Percentiles rank a stretch among this genome's conserved stretches.
Conservation (phyloP, 805 yeast genomes). For the Candida ulmi region DNA sequence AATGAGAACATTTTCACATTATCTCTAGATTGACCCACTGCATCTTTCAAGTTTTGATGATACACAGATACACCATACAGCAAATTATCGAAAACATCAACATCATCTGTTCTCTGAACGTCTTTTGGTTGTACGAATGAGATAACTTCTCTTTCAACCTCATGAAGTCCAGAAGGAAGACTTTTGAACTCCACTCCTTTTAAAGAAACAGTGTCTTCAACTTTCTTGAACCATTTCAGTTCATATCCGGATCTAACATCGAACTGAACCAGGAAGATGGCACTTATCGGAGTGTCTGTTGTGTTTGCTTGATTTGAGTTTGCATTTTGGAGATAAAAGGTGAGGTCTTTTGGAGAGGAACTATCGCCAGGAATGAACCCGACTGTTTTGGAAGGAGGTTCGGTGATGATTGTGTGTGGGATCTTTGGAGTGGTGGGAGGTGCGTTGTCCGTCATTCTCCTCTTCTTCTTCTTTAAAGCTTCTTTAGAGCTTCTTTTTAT, state of each 20-base stretch:
- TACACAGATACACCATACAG: conserved; percentile 49
- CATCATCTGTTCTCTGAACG: conserved; percentile 9
- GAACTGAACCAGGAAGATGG: conserved; percentile 45
- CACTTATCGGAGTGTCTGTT: conserved; percentile 27
- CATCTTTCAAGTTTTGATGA: conserved; percentile 35
- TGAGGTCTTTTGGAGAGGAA: conserved; percentile 3
- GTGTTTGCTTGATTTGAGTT: not conserved
- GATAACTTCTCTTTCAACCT: conserved; percentile 43
- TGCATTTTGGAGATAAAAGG: conserved; percentile 6
- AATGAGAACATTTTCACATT: conserved; percentile 58
- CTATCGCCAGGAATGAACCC: conserved; percentile 1
- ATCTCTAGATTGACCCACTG: conserved; percentile 28
- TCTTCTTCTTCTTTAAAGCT: too few relatives aligned
- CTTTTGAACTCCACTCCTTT: conserved; percentile 53
- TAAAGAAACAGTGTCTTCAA: conserved; percentile 25
- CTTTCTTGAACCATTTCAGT: conserved; percentile 36
- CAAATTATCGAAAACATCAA: conserved; percentile 14
- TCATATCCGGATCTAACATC: conserved; percentile 47
- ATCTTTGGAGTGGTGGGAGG: too few relatives aligned
- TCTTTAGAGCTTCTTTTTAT: too few relatives aligned
- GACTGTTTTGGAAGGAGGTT: not conserved
- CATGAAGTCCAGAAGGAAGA: conserved; percentile 67
- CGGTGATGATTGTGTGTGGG: not conserved
- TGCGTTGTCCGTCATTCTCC: too few relatives aligned
- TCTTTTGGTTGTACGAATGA: conserved; percentile 39